Evolutionary conservation across 306 rosid species (phyloP), one percentile per base, ranked within the genome.

Genomic region (Pterocarpus macrocarpus): DNA sequence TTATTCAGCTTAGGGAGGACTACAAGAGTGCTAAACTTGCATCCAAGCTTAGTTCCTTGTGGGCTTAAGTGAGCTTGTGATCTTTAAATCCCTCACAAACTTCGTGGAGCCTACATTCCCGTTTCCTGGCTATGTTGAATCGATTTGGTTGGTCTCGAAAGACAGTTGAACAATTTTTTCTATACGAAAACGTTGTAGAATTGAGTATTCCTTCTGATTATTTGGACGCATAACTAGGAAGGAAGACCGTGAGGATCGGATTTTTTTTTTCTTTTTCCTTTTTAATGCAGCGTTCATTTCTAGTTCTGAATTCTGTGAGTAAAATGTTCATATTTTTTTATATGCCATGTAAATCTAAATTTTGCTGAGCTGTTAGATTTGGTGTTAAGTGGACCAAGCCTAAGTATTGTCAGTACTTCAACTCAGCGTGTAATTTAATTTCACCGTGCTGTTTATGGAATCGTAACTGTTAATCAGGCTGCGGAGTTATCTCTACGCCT

Each of bases 11-110:
- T 63, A 88, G 98, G 83, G 99, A 95, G 22, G 99, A 95, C 83
- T 95, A 90, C 89, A 93, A 93, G 86, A 94, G 98, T 77, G 99
- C 98, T 82, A 95, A 93, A 84, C 97, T 93, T 69, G 99, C 94
- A 55, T 71, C 97, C 66, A 92, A 84, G 80, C 88, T 95, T 53
- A 90, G 94, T 86, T 95, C 99, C 79, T 80, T 93, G 87, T 95
- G 93, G 96, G 81, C 91, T 93, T 79, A 79, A 47, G 64, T 28
- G 36, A 56, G 52, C 59, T 52, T 41, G 76, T 68, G 83, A 81
- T 69, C 78, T 53, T 74, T 36, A 73, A 56, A 41, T 45, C 64
- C 53, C 53, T 58, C 70, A 49, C 63, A 43, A 76, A 47, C 55
- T 32, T 33, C 59, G 47, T 57, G 71, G 45, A 28, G 58, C 71